Base-by-base conservation (phyloP, 2,329 filamentous ascomycete species). In the Anthostomella pinea region DNA sequence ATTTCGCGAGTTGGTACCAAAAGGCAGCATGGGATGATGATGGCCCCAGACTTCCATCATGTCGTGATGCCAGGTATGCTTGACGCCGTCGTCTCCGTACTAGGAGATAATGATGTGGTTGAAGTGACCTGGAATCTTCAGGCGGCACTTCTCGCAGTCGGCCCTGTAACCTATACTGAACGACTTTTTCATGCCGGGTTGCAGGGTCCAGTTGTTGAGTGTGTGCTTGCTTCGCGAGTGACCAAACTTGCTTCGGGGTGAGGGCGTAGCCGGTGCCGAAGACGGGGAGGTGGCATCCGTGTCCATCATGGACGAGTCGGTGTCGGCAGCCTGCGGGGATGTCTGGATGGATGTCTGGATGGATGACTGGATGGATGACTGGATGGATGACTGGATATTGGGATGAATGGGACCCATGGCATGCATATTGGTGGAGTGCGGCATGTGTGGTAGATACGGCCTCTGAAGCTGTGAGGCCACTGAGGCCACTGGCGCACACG, bases 151-250 rank as follows among this genome's bases (percentile, higher is more conserved):
- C 43, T 88, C 84, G 57, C 85, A 90, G 60, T 87, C 85, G 9
- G 81, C 74, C 45, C 85, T 71, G 64, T 83, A 89, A 33, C 85
- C 85, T 77, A 89, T 87, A 52, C 83, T 85, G 59, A 89, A 83
- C 43, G 75, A 79, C 58, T 77, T 78, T 63, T 83, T 85, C 73
- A 79, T 79, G 47, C 77, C 76, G 0, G 76, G 75, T 43, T 79
- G 73, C 53, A 70, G 67, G 2, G 77, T 80, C 77, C 76, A 80
- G 38, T 68, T 70, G 54, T 78, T 77, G 38, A 80, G 60, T 0
- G 77, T 80, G 50, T 81, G 77, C 35, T 73, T 72, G 46, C 73
- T 79, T 34, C 77, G 70, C 9, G 70, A 71, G 52, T 81, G 77
- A 8, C 77, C 75, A 52, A 70, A 69, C 40, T 62, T 72, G 22